A percentile compares a stretch with the other conserved stretches of the same genome.
Conservation (phyloP, 2,329 filamentous ascomycete species). For the Huntiella omanensis region DNA sequence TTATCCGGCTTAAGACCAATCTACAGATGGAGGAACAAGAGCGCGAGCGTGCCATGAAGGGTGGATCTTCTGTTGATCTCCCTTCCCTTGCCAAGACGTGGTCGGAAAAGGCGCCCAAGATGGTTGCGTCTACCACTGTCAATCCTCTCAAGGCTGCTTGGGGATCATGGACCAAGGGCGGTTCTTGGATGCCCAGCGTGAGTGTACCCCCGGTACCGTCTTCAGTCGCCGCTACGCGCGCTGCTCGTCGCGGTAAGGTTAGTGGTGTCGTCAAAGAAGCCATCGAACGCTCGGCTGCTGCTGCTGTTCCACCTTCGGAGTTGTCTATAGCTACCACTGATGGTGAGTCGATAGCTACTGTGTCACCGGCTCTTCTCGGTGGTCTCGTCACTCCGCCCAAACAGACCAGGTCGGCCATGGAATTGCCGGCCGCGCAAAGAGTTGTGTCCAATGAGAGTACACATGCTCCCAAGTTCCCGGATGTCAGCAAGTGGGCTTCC, state of each 20-base stretch:
- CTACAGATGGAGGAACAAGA: conserved; percentile 97
- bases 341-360: not conserved
- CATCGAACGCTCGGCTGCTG: not conserved
- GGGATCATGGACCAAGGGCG: conserved; percentile 72
- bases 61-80: conserved; percentile 45
- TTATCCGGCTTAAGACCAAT: conserved; percentile 82
- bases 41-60: conserved; percentile 64
- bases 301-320: not conserved
- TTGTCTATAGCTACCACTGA: conserved; percentile 16
- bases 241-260: not conserved
- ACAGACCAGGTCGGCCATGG: conserved; percentile 37
- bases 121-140: conserved; percentile 59
- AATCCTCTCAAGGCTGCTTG: conserved; percentile 73
- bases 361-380: conserved; percentile 40
- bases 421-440: too few species aligned
- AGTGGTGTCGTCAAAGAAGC: not conserved
- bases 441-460: too few species aligned
- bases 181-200: conserved; percentile 25
- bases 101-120: conserved; percentile 40
- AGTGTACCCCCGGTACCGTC: conserved; percentile 18
- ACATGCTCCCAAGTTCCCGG: too few species aligned
- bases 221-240: not conserved
- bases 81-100: conserved; percentile 55
- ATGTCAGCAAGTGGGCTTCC: too few species aligned
- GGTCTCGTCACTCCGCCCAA: conserved; percentile 82